phyloP scores from a whole-genome alignment of 2,329 filamentous ascomycete species.

The Chalara sp. region DNA sequence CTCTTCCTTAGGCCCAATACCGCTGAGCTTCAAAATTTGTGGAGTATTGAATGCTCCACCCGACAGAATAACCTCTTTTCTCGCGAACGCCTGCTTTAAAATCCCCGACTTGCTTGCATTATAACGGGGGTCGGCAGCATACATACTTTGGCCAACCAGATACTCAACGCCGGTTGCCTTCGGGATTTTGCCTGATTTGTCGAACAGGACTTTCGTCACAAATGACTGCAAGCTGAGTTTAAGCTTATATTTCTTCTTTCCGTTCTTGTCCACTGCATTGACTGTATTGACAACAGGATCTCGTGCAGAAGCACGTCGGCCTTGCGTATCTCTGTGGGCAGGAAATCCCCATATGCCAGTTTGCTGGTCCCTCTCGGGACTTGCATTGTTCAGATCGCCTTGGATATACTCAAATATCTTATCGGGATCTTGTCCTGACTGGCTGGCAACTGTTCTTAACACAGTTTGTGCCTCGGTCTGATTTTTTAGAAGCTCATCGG shows the following conservation, averaged over 20 bases:
- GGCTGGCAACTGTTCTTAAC: slow-evolving; percentile 10
- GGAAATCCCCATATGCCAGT: slow-evolving; percentile 21
- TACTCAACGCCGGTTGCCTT: slow-evolving; percentile 36
- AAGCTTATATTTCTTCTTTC: slow-evolving; percentile 8
- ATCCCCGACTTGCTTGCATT: slow-evolving; percentile 18
- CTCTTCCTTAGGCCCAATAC: slow-evolving; percentile 35
- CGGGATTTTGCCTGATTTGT: slow-evolving; percentile 23
- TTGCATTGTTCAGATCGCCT: slow-evolving; percentile 17
- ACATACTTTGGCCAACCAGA: slow-evolving; percentile 33
- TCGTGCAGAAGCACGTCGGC: slow-evolving; percentile 16
- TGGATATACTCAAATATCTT: slow-evolving; percentile 12
- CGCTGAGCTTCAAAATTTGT: slow-evolving; percentile 39
- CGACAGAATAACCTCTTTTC: slow-evolving; percentile 38
- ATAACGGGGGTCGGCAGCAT: slow-evolving; percentile 35
- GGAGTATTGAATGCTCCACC: slow-evolving; percentile 41
- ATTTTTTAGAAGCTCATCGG: slow-evolving; percentile 4
- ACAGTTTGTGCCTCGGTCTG: slow-evolving; percentile 11
- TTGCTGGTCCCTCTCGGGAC: slow-evolving; percentile 14
- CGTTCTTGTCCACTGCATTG: slow-evolving; percentile 13
- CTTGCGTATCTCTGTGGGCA: slow-evolving; percentile 11
- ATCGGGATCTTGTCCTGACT: slow-evolving; percentile 12
- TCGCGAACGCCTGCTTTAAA: slow-evolving; percentile 12
- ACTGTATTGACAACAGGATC: slow-evolving; percentile 18
- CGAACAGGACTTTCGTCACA: slow-evolving; percentile 35
- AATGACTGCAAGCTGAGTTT: slow-evolving; percentile 15